phyloP scores from a whole-genome alignment of 2,329 filamentous ascomycete genomes.

The Aureobasidium sp. region DNA sequence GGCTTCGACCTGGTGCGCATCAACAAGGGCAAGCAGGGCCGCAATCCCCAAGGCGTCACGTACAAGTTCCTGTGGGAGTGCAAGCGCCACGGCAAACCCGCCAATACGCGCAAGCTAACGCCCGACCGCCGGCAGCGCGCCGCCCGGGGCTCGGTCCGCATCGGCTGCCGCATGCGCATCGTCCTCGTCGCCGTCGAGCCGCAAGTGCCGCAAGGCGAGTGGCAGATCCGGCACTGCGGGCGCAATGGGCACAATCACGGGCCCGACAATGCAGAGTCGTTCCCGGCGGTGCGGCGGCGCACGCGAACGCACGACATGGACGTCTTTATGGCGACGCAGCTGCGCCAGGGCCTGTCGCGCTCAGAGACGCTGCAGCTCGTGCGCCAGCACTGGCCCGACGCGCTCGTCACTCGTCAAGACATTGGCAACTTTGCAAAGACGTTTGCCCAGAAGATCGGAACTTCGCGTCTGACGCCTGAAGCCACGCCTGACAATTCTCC shows the following conservation, averaged over 20 bases:
- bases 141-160: conserved; percentile 1
- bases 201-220: conserved; percentile 6
- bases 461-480: background rate
- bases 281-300: conserved; percentile 8
- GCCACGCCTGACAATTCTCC: conserved; percentile 1
- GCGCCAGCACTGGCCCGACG: conserved; percentile 5
- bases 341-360: conserved; percentile 6
- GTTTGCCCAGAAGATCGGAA: conserved; percentile 1
- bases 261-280: conserved; percentile 6
- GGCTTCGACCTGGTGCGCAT: conserved; percentile 14
- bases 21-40: conserved; percentile 15
- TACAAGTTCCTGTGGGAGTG: conserved; percentile 16
- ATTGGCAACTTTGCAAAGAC: conserved; percentile 15
- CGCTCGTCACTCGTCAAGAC: conserved; percentile 10
- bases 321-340: conserved; percentile 11
- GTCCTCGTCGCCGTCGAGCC: conserved; percentile 10
- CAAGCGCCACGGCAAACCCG: conserved; percentile 14
- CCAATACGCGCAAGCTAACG: conserved; percentile 11
- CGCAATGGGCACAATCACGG: conserved; percentile 13
- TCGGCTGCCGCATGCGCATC: conserved; percentile 13
- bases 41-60: conserved; percentile 11
- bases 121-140: background rate
- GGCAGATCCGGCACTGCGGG: conserved; percentile 14
- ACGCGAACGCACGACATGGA: conserved; percentile 14
- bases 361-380: conserved; percentile 13